Percentiles rank a stretch among this genome's conserved stretches.
phyloP scores from a whole-genome alignment of 306 rosid genomes.

The Myrica gale region DNA sequence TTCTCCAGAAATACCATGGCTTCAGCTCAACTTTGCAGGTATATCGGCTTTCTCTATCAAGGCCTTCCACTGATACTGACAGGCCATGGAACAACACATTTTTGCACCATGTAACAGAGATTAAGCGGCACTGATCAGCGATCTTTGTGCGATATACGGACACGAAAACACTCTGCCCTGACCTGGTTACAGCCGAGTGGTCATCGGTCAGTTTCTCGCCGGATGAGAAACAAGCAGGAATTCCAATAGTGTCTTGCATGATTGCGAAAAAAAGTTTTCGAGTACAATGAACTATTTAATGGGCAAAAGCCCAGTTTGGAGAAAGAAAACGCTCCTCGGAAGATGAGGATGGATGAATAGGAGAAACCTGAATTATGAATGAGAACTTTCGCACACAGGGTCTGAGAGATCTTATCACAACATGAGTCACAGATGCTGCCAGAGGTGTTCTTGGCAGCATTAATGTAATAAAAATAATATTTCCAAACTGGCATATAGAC shows the following conservation, averaged over 20 bases:
- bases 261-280: constrained; percentile 3
- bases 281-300: neutral
- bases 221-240: constrained; percentile 74
- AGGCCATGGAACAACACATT: constrained; percentile 69
- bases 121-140: constrained; percentile 62
- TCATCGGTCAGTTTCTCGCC: constrained; percentile 46
- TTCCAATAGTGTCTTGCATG: constrained; percentile 75
- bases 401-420: constrained; percentile 49
- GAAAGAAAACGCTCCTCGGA: constrained; percentile 6
- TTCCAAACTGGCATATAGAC: constrained; percentile 59
- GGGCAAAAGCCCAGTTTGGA: constrained; percentile 11
- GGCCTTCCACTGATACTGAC: constrained; percentile 65
- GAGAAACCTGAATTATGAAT: constrained; percentile 26
- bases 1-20: constrained; percentile 93
- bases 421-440: constrained; percentile 53
- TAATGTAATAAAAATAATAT: constrained; percentile 24
- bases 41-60: constrained; percentile 61
- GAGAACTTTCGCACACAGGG: constrained; percentile 22
- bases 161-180: constrained; percentile 78
- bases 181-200: constrained; percentile 53
- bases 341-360: constrained; percentile 25
- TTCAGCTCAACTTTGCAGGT: constrained; percentile 82
- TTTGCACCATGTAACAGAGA: constrained; percentile 81
- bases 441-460: constrained; percentile 61
- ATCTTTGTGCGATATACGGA: constrained; percentile 66